phyloP scores from a whole-genome alignment of 2,329 filamentous ascomycete species.

The Geosmithia flava region DNA sequence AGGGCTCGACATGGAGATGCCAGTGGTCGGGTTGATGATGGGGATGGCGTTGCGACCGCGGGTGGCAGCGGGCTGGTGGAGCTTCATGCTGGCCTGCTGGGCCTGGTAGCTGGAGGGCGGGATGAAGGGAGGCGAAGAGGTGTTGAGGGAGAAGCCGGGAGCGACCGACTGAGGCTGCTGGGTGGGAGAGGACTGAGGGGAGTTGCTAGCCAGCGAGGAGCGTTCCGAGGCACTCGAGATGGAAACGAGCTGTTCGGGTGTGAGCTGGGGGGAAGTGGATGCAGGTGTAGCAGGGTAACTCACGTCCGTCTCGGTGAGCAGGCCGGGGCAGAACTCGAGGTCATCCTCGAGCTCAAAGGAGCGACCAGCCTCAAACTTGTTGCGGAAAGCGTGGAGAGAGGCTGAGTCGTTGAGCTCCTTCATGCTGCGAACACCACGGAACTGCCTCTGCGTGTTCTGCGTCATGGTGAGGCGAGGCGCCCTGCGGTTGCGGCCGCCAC shows the following conservation, averaged over 20 bases:
- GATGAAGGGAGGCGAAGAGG: slow-evolving; percentile 52
- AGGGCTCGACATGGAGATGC: slow-evolving; percentile 78
- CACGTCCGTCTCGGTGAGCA: slow-evolving; percentile 91
- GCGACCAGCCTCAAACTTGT: slow-evolving; percentile 78
- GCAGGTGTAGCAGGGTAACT: slow-evolving; percentile 21
- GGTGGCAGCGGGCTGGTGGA: slow-evolving; percentile 83
- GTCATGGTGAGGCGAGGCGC: slow-evolving; percentile 68
- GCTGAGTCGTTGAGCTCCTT: slow-evolving; percentile 77
- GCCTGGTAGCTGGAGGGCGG: slow-evolving; percentile 49
- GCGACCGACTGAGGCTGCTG: slow-evolving; percentile 74
- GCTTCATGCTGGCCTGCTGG: slow-evolving; percentile 58
- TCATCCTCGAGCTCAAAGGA: slow-evolving; percentile 96
- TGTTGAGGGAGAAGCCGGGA: slow-evolving; percentile 64
- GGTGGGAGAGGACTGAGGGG: slow-evolving; percentile 80
- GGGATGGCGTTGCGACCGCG: slow-evolving; percentile 91
- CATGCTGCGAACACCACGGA: slow-evolving; percentile 72
- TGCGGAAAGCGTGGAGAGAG: slow-evolving; percentile 65
- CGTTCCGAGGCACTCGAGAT: slow-evolving; percentile 90
- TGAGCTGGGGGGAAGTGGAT: slow-evolving; percentile 4
- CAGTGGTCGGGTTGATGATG: slow-evolving; percentile 91
- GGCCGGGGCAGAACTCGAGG: slow-evolving; percentile 84
- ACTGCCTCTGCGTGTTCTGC: slow-evolving; percentile 78
- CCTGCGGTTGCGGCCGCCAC: slow-evolving; percentile 72
- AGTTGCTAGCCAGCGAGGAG: slow-evolving; percentile 88
- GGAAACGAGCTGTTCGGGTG: slow-evolving; percentile 58